Evolutionary conservation across 2,329 filamentous ascomycete genomes (phyloP).

Genomic region (Alternaria sp.): DNA sequence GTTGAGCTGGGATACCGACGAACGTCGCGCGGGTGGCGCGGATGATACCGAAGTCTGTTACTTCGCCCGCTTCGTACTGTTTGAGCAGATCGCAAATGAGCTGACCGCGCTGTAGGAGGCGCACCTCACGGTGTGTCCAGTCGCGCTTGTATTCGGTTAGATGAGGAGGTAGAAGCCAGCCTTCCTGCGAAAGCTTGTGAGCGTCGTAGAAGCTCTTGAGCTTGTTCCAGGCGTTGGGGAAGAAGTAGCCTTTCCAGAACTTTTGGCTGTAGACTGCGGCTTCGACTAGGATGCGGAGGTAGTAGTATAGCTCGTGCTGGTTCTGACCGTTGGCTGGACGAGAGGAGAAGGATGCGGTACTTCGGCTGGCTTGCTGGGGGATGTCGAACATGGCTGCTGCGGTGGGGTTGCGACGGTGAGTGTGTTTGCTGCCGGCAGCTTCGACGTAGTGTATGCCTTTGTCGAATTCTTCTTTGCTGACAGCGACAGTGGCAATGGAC

Average conservation of each 20-base stretch:
- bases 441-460: not conserved
- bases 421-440: not conserved
- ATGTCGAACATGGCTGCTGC: conserved; percentile 10
- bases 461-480: conserved; percentile 10
- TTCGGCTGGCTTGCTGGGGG: not conserved
- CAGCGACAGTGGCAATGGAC: not conserved
- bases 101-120: conserved; percentile 14
- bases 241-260: conserved; percentile 19
- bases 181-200: not conserved
- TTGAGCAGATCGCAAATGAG: conserved; percentile 9
- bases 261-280: conserved; percentile 23
- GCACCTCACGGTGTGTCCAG: conserved; percentile 17
- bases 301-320: not conserved
- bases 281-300: conserved; percentile 18
- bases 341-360: not conserved
- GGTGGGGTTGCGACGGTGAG: not conserved
- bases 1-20: conserved; percentile 11
- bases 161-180: not conserved
- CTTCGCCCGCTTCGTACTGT: not conserved
- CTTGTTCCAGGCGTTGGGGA: conserved; percentile 7
- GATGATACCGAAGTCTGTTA: conserved; percentile 21
- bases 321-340: not conserved
- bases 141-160: conserved; percentile 15
- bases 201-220: conserved; percentile 18
- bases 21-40: conserved; percentile 16